These are phyloP conservation scores for Pseudogymnoascus sp. DNA, from an alignment of 2,329 filamentous ascomycete genomes.

Conservation along the genomic window DNA sequence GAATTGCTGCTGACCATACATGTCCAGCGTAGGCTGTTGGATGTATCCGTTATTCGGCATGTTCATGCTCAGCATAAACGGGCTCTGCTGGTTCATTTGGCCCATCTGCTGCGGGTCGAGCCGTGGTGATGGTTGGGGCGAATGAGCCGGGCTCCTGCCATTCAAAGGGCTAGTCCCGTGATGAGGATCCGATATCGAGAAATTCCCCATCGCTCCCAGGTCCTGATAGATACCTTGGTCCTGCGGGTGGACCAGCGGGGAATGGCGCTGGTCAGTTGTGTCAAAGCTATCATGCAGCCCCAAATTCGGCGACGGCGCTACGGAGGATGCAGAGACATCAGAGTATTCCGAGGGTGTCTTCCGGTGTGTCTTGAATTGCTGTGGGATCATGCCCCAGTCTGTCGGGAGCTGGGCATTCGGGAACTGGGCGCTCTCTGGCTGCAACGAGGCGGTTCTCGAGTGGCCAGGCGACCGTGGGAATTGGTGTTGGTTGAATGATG, in stretches of 20 bases:
- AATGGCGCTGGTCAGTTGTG: conserved; percentile 59
- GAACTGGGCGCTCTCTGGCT: conserved; percentile 37
- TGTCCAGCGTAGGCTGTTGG: conserved; percentile 30
- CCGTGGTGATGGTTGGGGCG: conserved; percentile 57
- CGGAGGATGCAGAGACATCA: conserved; percentile 81
- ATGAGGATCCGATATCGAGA: conserved; percentile 67
- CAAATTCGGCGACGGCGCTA: conserved; percentile 74
- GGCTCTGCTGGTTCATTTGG: conserved; percentile 32
- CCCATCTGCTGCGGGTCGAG: conserved; percentile 48
- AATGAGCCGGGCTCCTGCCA: conserved; percentile 74
- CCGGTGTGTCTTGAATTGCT: conserved; percentile 70
- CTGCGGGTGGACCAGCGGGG: conserved; percentile 68
- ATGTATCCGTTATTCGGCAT: conserved; percentile 31
- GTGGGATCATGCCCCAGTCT: conserved; percentile 50
- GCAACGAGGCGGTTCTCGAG: conserved; percentile 28
- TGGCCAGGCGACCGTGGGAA: conserved; percentile 27
- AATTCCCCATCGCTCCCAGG: conserved; percentile 67
- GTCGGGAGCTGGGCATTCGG: conserved; percentile 40
- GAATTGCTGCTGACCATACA: conserved; percentile 44
- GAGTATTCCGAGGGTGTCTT: conserved; percentile 85
- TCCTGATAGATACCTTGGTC: conserved; percentile 70
- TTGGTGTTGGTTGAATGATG: conserved; percentile 15
- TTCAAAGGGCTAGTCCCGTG: conserved; percentile 52
- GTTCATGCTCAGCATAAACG: conserved; percentile 38
- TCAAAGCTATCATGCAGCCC: conserved; percentile 74